Percentiles rank a stretch among this genome's conserved stretches.
Evolutionary conservation across 192 early-diverging fungal species (phyloP).

Genomic region (Coemansia pectinata): DNA sequence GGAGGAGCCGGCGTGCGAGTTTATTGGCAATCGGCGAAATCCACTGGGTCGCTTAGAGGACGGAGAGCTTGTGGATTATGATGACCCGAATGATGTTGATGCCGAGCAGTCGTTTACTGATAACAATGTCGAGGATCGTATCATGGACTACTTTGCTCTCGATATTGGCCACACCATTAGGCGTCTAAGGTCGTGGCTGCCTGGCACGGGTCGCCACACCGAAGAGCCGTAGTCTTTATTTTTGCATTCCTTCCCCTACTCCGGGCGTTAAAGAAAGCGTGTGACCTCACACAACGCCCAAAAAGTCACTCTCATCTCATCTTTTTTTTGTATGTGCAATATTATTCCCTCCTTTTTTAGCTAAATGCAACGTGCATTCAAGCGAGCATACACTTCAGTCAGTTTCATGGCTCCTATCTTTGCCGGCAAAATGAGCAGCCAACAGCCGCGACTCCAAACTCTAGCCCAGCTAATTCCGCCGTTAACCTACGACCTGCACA

Average conservation of each 20-base stretch:
- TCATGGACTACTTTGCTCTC: constrained; percentile 43
- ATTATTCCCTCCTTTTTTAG: neutral
- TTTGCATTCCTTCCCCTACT: neutral
- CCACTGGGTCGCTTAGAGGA: constrained; percentile 45
- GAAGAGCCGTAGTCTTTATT: neutral
- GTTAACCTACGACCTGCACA: constrained; percentile 38
- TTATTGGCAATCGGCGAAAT: constrained; percentile 42
- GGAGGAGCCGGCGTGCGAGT: constrained; percentile 30
- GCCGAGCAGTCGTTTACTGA: constrained; percentile 39
- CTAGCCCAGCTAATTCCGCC: constrained; percentile 49
- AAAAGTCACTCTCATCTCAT: neutral
- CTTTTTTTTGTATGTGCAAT: neutral
- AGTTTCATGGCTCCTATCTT: constrained; percentile 46
- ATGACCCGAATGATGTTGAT: constrained; percentile 44
- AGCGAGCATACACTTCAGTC: constrained; percentile 34
- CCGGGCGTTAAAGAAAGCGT: neutral
- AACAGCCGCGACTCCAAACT: constrained; percentile 44
- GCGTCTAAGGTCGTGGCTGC: constrained; percentile 26
- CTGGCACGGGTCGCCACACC: constrained; percentile 9
- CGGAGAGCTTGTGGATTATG: constrained; percentile 53
- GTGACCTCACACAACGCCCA: neutral
- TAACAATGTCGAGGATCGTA: constrained; percentile 47
- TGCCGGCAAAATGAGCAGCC: constrained; percentile 46
- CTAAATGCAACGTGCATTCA: constrained; percentile 29
- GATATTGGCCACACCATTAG: constrained; percentile 30